phyloP scores from a whole-genome alignment of 208 protist genomes.

The Borovskyia barvae region DNA sequence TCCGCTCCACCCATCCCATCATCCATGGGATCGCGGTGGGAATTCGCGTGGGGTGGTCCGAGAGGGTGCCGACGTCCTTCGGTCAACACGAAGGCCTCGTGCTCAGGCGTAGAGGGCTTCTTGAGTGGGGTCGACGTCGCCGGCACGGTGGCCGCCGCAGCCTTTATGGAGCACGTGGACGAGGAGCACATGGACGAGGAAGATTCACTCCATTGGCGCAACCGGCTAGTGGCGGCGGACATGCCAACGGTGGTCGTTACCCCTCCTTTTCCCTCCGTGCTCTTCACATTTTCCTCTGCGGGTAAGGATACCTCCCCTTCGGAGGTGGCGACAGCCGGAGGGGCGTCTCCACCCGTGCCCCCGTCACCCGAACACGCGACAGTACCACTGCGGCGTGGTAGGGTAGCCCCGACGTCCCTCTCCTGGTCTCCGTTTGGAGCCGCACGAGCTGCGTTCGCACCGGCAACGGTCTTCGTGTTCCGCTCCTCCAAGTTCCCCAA shows the following conservation, averaged over 20 bases:
- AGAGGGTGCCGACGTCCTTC: too few relatives aligned
- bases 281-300: not conserved
- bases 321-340: not conserved
- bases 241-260: not conserved
- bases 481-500: not conserved
- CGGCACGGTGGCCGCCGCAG: too few relatives aligned
- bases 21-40: too few relatives aligned
- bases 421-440: not conserved
- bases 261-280: not conserved
- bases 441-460: not conserved
- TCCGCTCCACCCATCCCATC: not conserved
- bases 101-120: too few relatives aligned
- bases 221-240: not conserved
- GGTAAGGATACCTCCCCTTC: not conserved
- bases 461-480: not conserved
- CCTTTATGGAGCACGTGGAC: not conserved
- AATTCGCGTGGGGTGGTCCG: too few relatives aligned
- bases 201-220: conserved; percentile 21
- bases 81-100: too few relatives aligned
- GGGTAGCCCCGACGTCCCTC: conserved; percentile 2
- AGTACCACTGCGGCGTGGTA: conserved; percentile 17
- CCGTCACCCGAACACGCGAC: not conserved
- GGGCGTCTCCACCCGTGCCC: not conserved
- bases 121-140: too few relatives aligned
- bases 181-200: conserved; percentile 11